Conservation (phyloP, 495 filamentous ascomycete species). For the Neurospora discreta region DNA sequence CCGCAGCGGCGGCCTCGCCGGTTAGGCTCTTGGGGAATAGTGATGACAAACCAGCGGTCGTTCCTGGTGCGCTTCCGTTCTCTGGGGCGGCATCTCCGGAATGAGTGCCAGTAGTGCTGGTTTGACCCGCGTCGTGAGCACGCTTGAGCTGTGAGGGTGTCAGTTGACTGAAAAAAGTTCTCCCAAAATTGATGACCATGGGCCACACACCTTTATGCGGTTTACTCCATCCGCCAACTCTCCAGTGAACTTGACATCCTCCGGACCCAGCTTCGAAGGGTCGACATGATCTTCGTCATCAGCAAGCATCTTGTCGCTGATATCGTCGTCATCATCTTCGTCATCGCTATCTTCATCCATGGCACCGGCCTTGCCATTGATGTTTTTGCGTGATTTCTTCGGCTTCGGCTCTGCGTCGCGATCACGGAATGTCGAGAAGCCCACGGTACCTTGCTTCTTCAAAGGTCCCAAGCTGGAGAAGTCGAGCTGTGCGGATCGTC, state of each 20-base stretch:
- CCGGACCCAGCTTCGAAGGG: constrained; percentile 44
- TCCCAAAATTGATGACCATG: neutral
- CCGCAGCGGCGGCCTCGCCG: constrained; percentile 42
- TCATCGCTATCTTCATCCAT: constrained; percentile 52
- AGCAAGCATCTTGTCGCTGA: constrained; percentile 46
- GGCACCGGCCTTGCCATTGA: constrained; percentile 30
- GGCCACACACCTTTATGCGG: constrained; percentile 70
- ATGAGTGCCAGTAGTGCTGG: constrained; percentile 33
- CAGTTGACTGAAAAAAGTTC: neutral
- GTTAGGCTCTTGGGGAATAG: constrained; percentile 25
- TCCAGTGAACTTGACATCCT: constrained; percentile 73
- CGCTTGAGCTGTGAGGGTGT: constrained; percentile 67
- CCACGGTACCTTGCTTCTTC: constrained; percentile 69
- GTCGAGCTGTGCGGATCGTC: constrained; percentile 66
- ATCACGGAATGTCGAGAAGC: constrained; percentile 87
- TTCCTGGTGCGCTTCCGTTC: constrained; percentile 22
- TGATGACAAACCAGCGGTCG: constrained; percentile 15
- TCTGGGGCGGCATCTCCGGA: constrained; percentile 25
- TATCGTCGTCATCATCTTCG: constrained; percentile 68
- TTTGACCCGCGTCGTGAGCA: constrained; percentile 75
- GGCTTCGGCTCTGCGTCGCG: constrained; percentile 36
- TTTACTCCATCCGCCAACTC: constrained; percentile 85
- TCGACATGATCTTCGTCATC: constrained; percentile 62
- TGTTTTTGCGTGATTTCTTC: constrained; percentile 47
- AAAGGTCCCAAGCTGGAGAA: constrained; percentile 78